Evolutionary conservation across 768 basidiomycete genomes (phyloP).

Genomic region (Tulasnella calospora): DNA sequence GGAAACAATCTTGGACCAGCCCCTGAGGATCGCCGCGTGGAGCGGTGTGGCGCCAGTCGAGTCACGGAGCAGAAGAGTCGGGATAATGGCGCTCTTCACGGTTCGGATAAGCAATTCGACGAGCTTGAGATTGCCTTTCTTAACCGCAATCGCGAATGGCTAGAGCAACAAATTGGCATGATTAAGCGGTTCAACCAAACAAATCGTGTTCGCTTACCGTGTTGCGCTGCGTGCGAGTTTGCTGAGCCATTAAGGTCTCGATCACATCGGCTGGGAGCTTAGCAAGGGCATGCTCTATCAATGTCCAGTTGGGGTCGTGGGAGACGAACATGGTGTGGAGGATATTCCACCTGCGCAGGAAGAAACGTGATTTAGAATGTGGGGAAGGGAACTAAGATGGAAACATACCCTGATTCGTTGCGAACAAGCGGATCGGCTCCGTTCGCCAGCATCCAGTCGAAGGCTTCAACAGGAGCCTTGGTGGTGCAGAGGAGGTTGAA

Average conservation of each 20-base stretch:
- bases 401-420: conserved; percentile 46
- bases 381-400: background rate
- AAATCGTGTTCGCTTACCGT: conserved; percentile 40
- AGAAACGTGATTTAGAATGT: background rate
- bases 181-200: background rate
- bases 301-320: conserved; percentile 31
- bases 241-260: conserved; percentile 44
- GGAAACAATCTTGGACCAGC: conserved; percentile 39
- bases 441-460: conserved; percentile 51
- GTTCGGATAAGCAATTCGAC: conserved; percentile 37
- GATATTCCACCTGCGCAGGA: conserved; percentile 43
- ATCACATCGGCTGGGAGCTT: conserved; percentile 51
- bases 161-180: background rate
- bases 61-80: conserved; percentile 42
- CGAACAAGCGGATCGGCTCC: conserved; percentile 45
- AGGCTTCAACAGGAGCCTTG: too few species aligned
- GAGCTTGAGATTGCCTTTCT: conserved; percentile 34
- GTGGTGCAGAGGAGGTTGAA: too few species aligned
- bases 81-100: conserved; percentile 7
- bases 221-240: conserved; percentile 44
- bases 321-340: conserved; percentile 46
- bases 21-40: conserved; percentile 44
- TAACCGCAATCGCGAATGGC: conserved; percentile 40
- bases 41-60: conserved; percentile 50
- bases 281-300: conserved; percentile 45